phyloP scores from a whole-genome alignment of 352 stramenopile genomes.

The Thraustotheca clavata region DNA sequence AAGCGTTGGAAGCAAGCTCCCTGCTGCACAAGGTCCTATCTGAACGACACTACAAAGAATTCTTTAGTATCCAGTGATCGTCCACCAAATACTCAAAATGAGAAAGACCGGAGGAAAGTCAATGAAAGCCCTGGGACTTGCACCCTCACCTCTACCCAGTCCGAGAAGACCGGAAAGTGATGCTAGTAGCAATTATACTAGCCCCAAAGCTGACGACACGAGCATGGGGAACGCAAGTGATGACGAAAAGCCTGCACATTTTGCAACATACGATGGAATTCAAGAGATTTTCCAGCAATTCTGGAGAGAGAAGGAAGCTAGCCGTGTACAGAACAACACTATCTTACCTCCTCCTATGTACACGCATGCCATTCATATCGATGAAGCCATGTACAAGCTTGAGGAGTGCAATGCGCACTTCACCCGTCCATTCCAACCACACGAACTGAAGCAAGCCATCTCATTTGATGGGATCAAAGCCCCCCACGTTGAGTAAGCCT shows the following conservation, averaged over 20 bases:
- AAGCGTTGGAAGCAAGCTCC: no score
- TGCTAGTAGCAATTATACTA: no score
- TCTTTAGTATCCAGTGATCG: neutral
- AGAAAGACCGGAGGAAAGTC: neutral
- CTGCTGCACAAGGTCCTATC: no score
- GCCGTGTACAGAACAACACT: neutral
- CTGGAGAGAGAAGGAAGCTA: neutral
- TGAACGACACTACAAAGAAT: neutral
- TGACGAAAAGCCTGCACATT: neutral
- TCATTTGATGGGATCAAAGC: neutral
- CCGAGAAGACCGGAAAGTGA: no score
- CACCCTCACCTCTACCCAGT: neutral
- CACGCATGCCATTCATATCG: neutral
- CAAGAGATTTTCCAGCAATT: neutral
- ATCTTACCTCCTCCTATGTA: neutral
- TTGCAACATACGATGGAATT: neutral
- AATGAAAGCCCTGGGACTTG: neutral
- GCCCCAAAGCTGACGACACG: neutral
- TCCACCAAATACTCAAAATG: neutral
- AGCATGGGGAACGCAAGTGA: neutral
- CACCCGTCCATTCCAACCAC: neutral
- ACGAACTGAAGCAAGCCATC: neutral
- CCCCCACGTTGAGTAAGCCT: neutral
- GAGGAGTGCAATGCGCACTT: neutral
- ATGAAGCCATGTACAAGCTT: neutral